These are phyloP conservation scores for Phytopythium vexans DNA, from an alignment of 352 stramenopile genomes.

Conservation along the genomic window DNA sequence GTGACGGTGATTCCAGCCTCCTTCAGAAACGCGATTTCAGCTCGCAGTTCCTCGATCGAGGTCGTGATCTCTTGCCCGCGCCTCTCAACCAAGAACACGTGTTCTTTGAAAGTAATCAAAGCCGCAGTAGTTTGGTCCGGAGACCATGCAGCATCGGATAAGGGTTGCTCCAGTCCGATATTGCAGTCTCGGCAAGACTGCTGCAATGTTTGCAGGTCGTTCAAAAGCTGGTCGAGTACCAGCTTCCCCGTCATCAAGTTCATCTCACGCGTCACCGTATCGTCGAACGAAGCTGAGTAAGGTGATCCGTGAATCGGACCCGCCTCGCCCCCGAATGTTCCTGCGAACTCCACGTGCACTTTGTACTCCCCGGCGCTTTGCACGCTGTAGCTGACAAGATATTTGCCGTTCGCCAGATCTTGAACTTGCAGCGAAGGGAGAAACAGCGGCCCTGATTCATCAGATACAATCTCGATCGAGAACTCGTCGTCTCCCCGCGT, in stretches of 20 bases:
- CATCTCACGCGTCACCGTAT: constrained; percentile 75
- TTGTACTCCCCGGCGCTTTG: constrained; percentile 80
- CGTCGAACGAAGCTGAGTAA: constrained; percentile 79
- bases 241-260: constrained; percentile 83
- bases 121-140: constrained; percentile 58
- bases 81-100: constrained; percentile 79
- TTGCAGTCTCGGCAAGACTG: constrained; percentile 67
- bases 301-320: constrained; percentile 90
- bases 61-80: constrained; percentile 56
- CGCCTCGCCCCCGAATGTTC: constrained; percentile 88
- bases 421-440: constrained; percentile 59
- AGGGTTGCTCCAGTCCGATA: constrained; percentile 64
- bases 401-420: constrained; percentile 92
- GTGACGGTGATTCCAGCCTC: constrained; percentile 51
- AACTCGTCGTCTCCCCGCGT: constrained; percentile 94
- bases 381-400: constrained; percentile 90
- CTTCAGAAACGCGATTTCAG: constrained; percentile 60
- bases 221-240: constrained; percentile 61
- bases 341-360: constrained; percentile 88
- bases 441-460: constrained; percentile 47
- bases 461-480: constrained; percentile 55
- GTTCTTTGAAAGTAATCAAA: constrained; percentile 70
- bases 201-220: constrained; percentile 63
- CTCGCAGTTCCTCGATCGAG: constrained; percentile 64
- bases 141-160: constrained; percentile 54